Percentiles rank a stretch among this genome's conserved stretches.
phyloP scores from a whole-genome alignment of 192 early-diverging fungal species.

The Coemansia sp. region DNA sequence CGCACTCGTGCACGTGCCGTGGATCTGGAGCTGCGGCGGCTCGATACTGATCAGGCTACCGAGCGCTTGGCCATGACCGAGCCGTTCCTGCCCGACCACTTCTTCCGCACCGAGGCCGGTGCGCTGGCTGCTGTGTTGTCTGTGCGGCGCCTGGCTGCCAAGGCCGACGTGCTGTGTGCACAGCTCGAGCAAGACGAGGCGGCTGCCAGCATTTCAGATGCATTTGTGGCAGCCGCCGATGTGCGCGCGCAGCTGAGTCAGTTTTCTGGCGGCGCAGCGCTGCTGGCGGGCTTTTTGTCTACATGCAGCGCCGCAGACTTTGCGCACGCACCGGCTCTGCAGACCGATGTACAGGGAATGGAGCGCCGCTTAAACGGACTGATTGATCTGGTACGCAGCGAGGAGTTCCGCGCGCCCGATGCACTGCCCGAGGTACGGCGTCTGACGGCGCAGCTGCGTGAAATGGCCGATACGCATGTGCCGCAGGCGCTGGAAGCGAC shows the following conservation, averaged over 20 bases:
- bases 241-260: slow-evolving; percentile 32
- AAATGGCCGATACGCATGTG: slow-evolving; percentile 66
- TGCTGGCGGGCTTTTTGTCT: slow-evolving; percentile 68
- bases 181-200: slow-evolving; percentile 73
- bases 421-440: slow-evolving; percentile 68
- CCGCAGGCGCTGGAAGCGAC: slow-evolving; percentile 43
- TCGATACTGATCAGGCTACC: slow-evolving; percentile 82
- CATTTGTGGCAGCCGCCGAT: slow-evolving; percentile 55
- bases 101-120: slow-evolving; percentile 78
- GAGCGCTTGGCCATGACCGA: slow-evolving; percentile 61
- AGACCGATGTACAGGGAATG: slow-evolving; percentile 74
- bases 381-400: slow-evolving; percentile 74
- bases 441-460: slow-evolving; percentile 65
- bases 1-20: slow-evolving; percentile 87
- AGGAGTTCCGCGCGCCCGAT: slow-evolving; percentile 71
- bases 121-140: slow-evolving; percentile 72
- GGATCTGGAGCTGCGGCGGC: slow-evolving; percentile 84
- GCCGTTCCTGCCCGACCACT: slow-evolving; percentile 84
- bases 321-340: slow-evolving; percentile 61
- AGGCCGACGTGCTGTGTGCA: slow-evolving; percentile 71
- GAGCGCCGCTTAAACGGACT: slow-evolving; percentile 77
- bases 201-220: slow-evolving; percentile 51
- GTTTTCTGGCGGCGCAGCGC: slow-evolving; percentile 67
- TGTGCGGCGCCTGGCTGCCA: slow-evolving; percentile 80
- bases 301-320: slow-evolving; percentile 71